A percentile compares a stretch with the other conserved stretches of the same genome.
These are phyloP conservation scores for Colletotrichum sp. DNA, from an alignment of 2,329 filamentous ascomycete species.

Conservation along the genomic window DNA sequence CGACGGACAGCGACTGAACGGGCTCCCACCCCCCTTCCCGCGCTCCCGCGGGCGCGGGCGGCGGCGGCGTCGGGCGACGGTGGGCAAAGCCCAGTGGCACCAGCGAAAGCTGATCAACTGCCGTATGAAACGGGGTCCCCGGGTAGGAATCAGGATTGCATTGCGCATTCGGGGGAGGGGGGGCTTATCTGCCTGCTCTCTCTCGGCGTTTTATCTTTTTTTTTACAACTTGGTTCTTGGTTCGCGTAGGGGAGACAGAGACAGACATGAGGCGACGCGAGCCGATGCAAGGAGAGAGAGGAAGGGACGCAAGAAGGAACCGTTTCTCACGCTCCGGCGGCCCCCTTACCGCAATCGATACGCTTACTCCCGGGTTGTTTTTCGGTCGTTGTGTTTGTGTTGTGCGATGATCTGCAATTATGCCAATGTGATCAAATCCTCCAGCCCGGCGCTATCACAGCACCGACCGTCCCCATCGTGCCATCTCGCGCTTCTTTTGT, in stretches of 20 bases:
- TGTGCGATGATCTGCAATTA: background rate
- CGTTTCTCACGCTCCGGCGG: background rate
- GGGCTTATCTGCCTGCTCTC: background rate
- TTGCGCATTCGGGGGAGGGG: background rate
- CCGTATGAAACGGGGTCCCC: background rate
- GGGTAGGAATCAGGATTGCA: background rate
- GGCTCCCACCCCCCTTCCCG: background rate
- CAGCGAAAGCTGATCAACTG: background rate
- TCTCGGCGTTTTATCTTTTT: background rate
- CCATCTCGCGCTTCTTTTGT: background rate
- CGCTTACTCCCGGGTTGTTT: background rate
- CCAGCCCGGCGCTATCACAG: background rate
- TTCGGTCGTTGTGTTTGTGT: background rate
- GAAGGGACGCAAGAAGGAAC: background rate
- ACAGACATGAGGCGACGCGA: background rate
- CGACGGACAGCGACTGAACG: background rate
- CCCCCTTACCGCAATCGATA: background rate
- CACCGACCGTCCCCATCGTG: background rate
- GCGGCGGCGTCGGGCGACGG: background rate
- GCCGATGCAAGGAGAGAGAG: background rate
- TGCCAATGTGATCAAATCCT: background rate
- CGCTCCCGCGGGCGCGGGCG: background rate
- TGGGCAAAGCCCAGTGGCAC: background rate
- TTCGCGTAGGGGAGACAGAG: background rate
- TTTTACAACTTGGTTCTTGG: background rate